Evolutionary conservation across 768 basidiomycete genomes (phyloP).

Genomic region (Leccinum fibrillosum): DNA sequence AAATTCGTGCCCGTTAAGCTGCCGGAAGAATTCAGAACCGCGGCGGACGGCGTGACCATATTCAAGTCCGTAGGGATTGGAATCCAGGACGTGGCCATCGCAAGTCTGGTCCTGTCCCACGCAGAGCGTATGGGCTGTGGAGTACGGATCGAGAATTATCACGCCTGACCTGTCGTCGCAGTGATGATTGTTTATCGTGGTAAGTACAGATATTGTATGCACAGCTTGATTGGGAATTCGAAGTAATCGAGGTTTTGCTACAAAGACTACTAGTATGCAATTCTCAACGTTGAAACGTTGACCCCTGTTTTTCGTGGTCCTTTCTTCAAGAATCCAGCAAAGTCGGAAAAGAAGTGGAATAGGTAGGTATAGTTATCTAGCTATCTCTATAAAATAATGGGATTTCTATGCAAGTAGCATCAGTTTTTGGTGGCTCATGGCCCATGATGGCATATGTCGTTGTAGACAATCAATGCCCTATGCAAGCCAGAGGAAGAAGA

Average conservation of each 20-base stretch:
- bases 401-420: neutral
- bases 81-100: constrained; percentile 84
- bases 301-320: neutral
- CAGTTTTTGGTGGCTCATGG: neutral
- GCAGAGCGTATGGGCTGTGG: constrained; percentile 58
- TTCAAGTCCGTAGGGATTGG: constrained; percentile 90
- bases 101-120: constrained; percentile 58
- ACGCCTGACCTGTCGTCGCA: constrained; percentile 16
- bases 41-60: constrained; percentile 56
- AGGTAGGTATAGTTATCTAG: neutral
- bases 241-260: neutral
- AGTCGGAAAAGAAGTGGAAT: neutral
- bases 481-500: neutral
- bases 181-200: neutral
- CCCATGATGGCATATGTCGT: neutral
- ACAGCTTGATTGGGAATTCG: too few relatives aligned
- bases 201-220: neutral
- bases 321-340: neutral
- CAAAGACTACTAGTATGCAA: too few relatives aligned
- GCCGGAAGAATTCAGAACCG: constrained; percentile 5
- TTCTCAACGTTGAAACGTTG: too few relatives aligned
- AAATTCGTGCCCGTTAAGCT: constrained; percentile 10
- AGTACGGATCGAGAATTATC: constrained; percentile 45
- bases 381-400: neutral
- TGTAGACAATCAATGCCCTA: neutral